Base-by-base conservation (phyloP, 139 green algal genomes). In the Micromonas commoda region DNA sequence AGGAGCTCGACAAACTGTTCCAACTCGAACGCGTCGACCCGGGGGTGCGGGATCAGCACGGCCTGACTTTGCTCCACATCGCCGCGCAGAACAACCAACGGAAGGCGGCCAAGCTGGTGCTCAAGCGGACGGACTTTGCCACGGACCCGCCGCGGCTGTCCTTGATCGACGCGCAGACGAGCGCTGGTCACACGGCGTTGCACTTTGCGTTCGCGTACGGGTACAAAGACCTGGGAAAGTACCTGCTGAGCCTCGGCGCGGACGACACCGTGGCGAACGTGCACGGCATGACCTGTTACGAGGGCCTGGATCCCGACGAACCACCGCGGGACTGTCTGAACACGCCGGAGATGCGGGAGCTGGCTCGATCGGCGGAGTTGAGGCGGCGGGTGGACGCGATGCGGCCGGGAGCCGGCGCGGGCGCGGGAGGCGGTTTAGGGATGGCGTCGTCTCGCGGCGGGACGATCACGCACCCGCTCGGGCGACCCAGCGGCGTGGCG, bases 241-340 rank as follows among this genome's bases (percentile, higher is more conserved):
- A 78, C n/a, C 53, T 78, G 13, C 51, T 70, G 6, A 35, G 24
- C 24, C 52, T 67, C 29, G 72, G 72, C 9, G 72, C 72, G 4
- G 52, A 68, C 28, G 72, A 78, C 28, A 70, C 53, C 13, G 16
- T 78, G 24, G 21, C 24, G 19, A 78, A 78, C 31, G n/a, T 45
- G 13, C 72, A 78, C 45, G 72, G 72, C 24, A 57, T 69, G 26
- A 70, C 72, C 6, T 78, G 72, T 52, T 78, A 78, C 72, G 72
- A 78, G n/a, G 72, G 72, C 23, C 31, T 78, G 16, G 72, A 78
- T 4, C 70, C 70, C 16, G n/a, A 77, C 39, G 70, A 68, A 20
- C 5, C 9, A 16, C 9, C 32, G 66, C 9, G 33, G 23, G 66
- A 68, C 16, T 32, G 16, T 13, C 26, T 68, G 61, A 68, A 68